Evolutionary conservation across 495 filamentous ascomycete genomes (phyloP).

Genomic region (Tirmania nivea): DNA sequence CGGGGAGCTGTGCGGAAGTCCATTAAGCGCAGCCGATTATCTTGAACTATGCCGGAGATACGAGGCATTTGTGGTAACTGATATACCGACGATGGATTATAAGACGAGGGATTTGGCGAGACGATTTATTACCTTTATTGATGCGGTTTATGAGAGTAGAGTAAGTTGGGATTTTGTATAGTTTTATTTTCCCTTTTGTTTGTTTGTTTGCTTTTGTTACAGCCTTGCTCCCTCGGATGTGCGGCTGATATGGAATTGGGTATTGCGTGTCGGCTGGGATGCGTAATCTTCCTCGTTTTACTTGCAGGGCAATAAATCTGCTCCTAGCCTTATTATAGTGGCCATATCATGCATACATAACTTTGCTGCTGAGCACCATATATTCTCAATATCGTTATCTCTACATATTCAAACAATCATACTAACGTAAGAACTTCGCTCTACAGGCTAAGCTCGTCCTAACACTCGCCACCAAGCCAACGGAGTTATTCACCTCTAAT

Average conservation of each 20-base stretch:
- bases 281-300: too few species aligned
- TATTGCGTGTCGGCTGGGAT: too few species aligned
- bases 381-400: background rate
- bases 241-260: too few species aligned
- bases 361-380: too few species aligned
- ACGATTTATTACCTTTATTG: constrained; percentile 91
- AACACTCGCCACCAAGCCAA: constrained; percentile 64
- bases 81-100: constrained; percentile 78
- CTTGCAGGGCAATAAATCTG: too few species aligned
- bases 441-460: constrained; percentile 76
- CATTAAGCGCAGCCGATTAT: constrained; percentile 85
- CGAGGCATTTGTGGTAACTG: constrained; percentile 74
- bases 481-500: constrained; percentile 70
- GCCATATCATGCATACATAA: too few species aligned
- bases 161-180: constrained; percentile 21
- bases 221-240: background rate
- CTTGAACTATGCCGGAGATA: constrained; percentile 80
- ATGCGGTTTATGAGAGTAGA: constrained; percentile 70
- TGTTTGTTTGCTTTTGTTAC: background rate
- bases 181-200: background rate
- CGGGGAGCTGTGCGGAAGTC: constrained; percentile 64
- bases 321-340: too few species aligned
- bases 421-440: constrained; percentile 12
- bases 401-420: background rate
- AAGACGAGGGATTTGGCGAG: constrained; percentile 70